Evolutionary conservation across 192 early-diverging fungal genomes (phyloP), one percentile per base, ranked within the genome.

Genomic region (Rhizophlyctis rosea): DNA sequence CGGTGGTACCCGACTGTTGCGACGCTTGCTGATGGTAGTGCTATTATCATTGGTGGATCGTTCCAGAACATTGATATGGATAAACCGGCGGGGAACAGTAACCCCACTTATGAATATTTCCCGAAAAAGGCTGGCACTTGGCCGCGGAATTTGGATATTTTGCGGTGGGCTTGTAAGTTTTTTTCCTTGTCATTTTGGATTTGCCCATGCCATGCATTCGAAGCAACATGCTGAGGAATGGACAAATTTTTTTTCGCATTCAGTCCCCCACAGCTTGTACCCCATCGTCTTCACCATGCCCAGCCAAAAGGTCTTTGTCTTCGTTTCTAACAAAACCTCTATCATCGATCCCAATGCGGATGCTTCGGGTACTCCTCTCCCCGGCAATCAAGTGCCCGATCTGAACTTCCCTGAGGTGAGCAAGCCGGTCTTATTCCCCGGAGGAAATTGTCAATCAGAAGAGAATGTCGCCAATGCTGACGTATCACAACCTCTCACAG

Each of bases 71-170:
- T 72, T 14, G 70, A 65, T 27, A 62, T 68, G 28, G 34, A 65
- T 34, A 44, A 69, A n/a, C 27, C 52, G 23, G 35, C 47, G 21
- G 50, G 34, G 30, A 48, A 66, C 49, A 67, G 59, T 57, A 74
- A 74, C 53, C 73, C 73, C 5, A 75, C 73, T 0, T 75, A 75
- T 34, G 73, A 75, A 55, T 75, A 73, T 51, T 72, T 34, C 32
- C 73, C 73, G 5, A 7, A 61, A 0, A 52, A 54, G 47, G 13
- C 30, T 9, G 62, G 53, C 0, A 54, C 29, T 3, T 64, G 61
- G 61, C 59, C 59, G 11, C 34, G 48, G 11, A 18, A 47, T 14
- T 31, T 68, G 53, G 31, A 57, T 14, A 39, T 65, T 34, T 61
- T 68, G 31, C 2, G 5, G 9, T 48, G 64, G 50, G 64, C 65